Evolutionary conservation across 441 rosid species (phyloP).

Genomic region (Adansonia grandidieri): DNA sequence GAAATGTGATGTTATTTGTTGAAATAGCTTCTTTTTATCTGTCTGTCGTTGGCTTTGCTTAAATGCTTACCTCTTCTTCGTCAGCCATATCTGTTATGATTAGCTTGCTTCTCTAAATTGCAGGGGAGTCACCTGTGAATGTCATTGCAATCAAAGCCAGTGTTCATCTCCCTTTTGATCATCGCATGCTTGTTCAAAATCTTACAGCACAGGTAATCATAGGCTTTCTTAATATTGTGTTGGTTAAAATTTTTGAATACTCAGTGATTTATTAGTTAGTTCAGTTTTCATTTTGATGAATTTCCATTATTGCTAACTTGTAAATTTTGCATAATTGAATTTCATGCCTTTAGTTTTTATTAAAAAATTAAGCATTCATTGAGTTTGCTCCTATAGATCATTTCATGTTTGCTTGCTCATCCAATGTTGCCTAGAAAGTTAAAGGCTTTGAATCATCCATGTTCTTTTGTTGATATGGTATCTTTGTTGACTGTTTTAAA

Average conservation of each 20-base stretch:
- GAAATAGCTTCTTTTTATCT: conserved; percentile 11
- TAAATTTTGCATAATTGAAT: background rate
- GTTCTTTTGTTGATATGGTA: background rate
- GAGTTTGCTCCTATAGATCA: background rate
- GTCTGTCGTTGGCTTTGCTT: conserved; percentile 12
- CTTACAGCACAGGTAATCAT: conserved; percentile 72
- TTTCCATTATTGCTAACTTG: background rate
- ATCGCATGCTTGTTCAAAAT: conserved; percentile 80
- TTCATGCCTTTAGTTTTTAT: background rate
- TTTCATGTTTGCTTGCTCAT: background rate
- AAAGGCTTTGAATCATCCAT: background rate
- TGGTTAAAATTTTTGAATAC: background rate
- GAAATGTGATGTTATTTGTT: background rate
- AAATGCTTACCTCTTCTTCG: background rate
- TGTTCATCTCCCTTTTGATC: conserved; percentile 89
- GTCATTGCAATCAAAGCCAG: conserved; percentile 84
- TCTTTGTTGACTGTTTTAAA: background rate
- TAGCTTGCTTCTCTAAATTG: conserved; percentile 19
- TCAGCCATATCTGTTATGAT: background rate
- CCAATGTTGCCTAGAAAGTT: background rate
- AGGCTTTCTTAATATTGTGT: background rate
- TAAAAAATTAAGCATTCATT: background rate
- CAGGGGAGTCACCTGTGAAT: conserved; percentile 67
- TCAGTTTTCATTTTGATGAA: background rate
- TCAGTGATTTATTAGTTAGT: background rate